Base-by-base conservation (phyloP, 768 basidiomycete species). In the Psilocybe sp. region DNA sequence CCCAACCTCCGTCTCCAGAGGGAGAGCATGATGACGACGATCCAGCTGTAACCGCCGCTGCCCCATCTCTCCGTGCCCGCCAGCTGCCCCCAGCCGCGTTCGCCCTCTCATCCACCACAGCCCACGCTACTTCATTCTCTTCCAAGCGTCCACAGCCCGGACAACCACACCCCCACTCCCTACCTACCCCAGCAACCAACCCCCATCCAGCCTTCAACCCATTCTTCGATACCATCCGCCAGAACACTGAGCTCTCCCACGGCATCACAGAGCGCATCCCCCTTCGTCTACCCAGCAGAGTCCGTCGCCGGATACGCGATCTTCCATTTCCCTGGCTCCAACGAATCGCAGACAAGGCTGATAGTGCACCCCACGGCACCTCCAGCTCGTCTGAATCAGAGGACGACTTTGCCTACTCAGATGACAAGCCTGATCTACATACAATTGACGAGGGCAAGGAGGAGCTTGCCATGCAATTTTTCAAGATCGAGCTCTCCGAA, bases 161-260 rank as follows among this genome's bases (percentile, higher is more conserved):
- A 28, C 23, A 19, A 50, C 43, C 36, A 15, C 49, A 19, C 41
- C 42, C 20, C 37, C 40, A 46, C 53, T 16, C 51, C 55, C 28
- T 55, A 42, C 39, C 39, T 59, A 15, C 51, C 55, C n/a, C 53
- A 58, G 41, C 50, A 8, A 10, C 49, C 12, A 4, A 52, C 43
- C 54, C 61, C 44, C 64, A 65, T 28, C 66, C 69, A 9, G 65
- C 85, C 4, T 82, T 76, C 57, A 98, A 96, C 64, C 96, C 96
- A 9, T 98, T 98, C 72, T 98, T 92, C 58, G 95, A 98, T 67
- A 87, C 89, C 59, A 89, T 98, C 59, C 84, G 89, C 35, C 90
- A 93, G 68, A 91, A 92, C 58, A 64, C 84, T 2, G 93, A 97
- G 69, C 80, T 97, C 18, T 80, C 85, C 2, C 73, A 82, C 32